Percentiles rank a stretch among this genome's conserved stretches.
phyloP scores from a whole-genome alignment of 768 basidiomycete species.

The Russula sp. region DNA sequence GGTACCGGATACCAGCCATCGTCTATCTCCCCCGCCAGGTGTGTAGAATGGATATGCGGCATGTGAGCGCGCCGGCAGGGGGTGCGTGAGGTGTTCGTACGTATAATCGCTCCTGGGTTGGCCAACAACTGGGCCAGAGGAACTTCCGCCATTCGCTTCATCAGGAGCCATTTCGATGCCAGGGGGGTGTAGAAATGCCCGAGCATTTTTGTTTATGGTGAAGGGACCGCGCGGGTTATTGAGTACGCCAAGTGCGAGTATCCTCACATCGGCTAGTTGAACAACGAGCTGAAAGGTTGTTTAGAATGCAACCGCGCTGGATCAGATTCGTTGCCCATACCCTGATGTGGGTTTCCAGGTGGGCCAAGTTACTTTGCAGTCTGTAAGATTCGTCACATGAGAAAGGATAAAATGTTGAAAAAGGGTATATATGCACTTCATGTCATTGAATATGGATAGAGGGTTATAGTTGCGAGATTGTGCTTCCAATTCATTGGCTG shows the following conservation, averaged over 20 bases:
- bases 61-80: conserved; percentile 49
- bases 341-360: conserved; percentile 58
- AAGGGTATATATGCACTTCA: conserved; percentile 48
- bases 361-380: conserved; percentile 58
- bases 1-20: conserved; percentile 48
- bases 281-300: conserved; percentile 47
- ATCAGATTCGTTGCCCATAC: conserved; percentile 34
- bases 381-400: conserved; percentile 30
- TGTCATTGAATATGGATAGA: conserved; percentile 57
- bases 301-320: background rate
- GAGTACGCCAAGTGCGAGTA: conserved; percentile 64
- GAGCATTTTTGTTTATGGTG: conserved; percentile 62
- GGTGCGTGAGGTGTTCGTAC: conserved; percentile 42
- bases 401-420: background rate
- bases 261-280: conserved; percentile 62
- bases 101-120: background rate
- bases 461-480: conserved; percentile 66
- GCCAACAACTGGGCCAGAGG: conserved; percentile 2
- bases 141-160: background rate
- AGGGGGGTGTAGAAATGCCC: conserved; percentile 59
- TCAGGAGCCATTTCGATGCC: conserved; percentile 38
- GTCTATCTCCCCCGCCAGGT: conserved; percentile 56
- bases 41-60: conserved; percentile 68
- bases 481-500: conserved; percentile 61
- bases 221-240: conserved; percentile 49